phyloP scores from a whole-genome alignment of 2,329 filamentous ascomycete genomes.

The Rasamsonia emersonii region DNA sequence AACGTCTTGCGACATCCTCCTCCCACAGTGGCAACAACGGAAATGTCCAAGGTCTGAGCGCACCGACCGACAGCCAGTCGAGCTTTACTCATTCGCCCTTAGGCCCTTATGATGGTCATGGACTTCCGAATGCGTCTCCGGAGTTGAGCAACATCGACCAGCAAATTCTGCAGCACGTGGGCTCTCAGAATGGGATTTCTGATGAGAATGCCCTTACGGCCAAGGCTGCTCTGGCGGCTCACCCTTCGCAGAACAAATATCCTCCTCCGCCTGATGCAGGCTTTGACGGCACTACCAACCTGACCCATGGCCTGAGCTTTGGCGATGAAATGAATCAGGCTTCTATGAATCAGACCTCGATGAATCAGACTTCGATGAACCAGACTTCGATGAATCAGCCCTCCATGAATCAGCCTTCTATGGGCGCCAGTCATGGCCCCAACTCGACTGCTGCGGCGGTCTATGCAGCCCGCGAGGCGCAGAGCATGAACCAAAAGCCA shows the following conservation, averaged over 20 bases:
- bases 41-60: conserved; percentile 22
- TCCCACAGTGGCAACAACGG: conserved; percentile 30
- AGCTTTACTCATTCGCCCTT: conserved; percentile 27
- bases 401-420: conserved; percentile 26
- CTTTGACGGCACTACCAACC: conserved; percentile 28
- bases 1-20: conserved; percentile 30
- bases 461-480: conserved; percentile 44
- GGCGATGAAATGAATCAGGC: conserved; percentile 33
- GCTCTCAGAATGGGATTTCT: conserved; percentile 46
- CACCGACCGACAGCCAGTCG: conserved; percentile 18
- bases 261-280: conserved; percentile 32
- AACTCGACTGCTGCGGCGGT: conserved; percentile 53
- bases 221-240: conserved; percentile 38
- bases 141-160: conserved; percentile 36
- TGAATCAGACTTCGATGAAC: no score
- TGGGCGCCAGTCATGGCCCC: conserved; percentile 28
- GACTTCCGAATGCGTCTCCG: conserved; percentile 25
- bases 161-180: conserved; percentile 41
- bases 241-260: conserved; percentile 36
- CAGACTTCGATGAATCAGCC: no score
- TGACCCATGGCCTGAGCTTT: conserved; percentile 27
- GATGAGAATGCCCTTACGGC: conserved; percentile 40
- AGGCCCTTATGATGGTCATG: conserved; percentile 29
- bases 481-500: conserved; percentile 58
- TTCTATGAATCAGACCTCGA: no score